Percentiles rank a stretch among this genome's conserved stretches.
Conservation (phyloP, 495 filamentous ascomycete species). For the Penicillium cataractarum region DNA sequence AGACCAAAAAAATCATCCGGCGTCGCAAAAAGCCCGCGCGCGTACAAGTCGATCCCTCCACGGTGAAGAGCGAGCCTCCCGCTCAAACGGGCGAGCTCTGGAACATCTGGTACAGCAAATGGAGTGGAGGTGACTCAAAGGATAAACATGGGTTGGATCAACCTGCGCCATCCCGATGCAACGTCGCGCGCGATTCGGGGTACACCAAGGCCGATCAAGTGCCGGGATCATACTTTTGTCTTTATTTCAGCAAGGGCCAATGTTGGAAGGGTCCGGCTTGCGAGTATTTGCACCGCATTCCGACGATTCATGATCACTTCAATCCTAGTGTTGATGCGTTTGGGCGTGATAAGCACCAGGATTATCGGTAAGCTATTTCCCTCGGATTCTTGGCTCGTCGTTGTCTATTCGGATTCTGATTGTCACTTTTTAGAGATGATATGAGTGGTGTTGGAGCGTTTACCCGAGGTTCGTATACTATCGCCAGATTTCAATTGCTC, state of each 20-base stretch:
- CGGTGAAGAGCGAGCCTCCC: slow-evolving; percentile 78
- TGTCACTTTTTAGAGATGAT: slow-evolving; percentile 49
- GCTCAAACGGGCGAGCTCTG: slow-evolving; percentile 91
- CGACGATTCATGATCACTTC: slow-evolving; percentile 79
- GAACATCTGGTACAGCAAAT: slow-evolving; percentile 96
- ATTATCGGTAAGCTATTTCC: slow-evolving; percentile 12
- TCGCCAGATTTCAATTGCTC: neutral
- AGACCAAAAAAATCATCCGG: slow-evolving; percentile 56
- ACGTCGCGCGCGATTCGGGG: slow-evolving; percentile 77
- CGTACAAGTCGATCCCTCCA: slow-evolving; percentile 79
- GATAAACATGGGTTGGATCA: slow-evolving; percentile 82
- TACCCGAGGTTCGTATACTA: slow-evolving; percentile 51
- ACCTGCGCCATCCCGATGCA: slow-evolving; percentile 77
- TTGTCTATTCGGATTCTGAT: neutral
- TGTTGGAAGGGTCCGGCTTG: slow-evolving; percentile 89
- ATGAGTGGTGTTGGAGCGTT: slow-evolving; percentile 96
- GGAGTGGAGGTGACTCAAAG: slow-evolving; percentile 87
- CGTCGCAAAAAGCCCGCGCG: slow-evolving; percentile 58
- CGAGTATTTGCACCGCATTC: slow-evolving; percentile 90
- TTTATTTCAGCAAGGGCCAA: slow-evolving; percentile 84
- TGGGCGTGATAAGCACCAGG: slow-evolving; percentile 51
- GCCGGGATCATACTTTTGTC: slow-evolving; percentile 83
- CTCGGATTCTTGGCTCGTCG: neutral
- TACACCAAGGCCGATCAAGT: slow-evolving; percentile 88
- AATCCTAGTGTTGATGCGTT: slow-evolving; percentile 93